A percentile compares a stretch with the other conserved stretches of the same genome.
phyloP scores from a whole-genome alignment of 441 rosid genomes.

The Euphorbia celastroides region DNA sequence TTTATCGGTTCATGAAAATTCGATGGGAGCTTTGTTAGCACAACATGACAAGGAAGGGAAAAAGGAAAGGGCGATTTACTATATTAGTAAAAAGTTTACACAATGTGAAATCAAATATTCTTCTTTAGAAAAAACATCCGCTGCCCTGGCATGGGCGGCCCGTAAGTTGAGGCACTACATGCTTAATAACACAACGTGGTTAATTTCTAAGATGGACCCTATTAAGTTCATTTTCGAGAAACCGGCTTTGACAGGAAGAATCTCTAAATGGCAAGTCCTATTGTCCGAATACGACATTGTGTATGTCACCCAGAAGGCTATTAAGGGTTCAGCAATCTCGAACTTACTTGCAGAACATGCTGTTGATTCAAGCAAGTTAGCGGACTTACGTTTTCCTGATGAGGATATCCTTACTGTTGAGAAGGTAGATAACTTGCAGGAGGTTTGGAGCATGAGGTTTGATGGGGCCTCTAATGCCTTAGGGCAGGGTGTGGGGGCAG shows the following conservation, averaged over 20 bases:
- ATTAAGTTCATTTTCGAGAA: constrained; percentile 1
- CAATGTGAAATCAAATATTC: neutral
- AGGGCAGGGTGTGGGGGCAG: neutral
- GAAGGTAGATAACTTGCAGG: neutral
- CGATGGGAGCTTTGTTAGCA: neutral
- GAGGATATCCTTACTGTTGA: neutral
- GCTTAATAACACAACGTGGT: neutral
- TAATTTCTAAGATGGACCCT: neutral
- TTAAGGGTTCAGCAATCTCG: neutral
- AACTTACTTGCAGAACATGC: neutral
- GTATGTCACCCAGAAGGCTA: neutral
- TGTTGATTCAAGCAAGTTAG: neutral
- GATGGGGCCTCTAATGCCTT: neutral
- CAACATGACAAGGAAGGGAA: neutral
- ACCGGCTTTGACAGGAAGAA: constrained; percentile 39
- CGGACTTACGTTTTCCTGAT: neutral
- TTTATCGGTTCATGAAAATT: neutral
- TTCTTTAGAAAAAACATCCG: neutral
- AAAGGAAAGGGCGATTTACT: neutral
- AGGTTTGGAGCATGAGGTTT: neutral
- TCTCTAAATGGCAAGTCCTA: neutral
- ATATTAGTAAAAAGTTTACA: neutral
- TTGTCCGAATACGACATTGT: neutral
- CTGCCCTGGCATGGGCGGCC: neutral
- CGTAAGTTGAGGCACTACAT: neutral